phyloP scores from a whole-genome alignment of 202 grass and related monocot genomes.

The Schoenoplectus triqueter region DNA sequence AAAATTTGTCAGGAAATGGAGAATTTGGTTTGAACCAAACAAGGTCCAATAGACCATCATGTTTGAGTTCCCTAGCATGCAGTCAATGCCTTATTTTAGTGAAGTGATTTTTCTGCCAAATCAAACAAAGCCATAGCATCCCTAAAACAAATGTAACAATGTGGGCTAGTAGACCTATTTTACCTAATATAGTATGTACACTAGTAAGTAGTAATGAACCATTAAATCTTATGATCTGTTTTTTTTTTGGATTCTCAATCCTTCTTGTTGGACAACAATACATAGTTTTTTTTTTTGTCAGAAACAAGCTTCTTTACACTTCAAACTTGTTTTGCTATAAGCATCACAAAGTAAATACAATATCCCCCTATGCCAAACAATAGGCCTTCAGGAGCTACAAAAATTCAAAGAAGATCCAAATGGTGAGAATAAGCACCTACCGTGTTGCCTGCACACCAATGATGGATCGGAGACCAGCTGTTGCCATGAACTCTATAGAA shows the following conservation, averaged over 20 bases:
- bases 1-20: conserved; percentile 41
- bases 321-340: neutral
- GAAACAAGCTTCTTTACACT: neutral
- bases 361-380: neutral
- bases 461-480: conserved; percentile 84
- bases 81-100: neutral
- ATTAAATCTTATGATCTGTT: neutral
- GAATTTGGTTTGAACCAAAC: neutral
- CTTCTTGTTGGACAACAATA: neutral
- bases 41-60: neutral
- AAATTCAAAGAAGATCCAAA: neutral
- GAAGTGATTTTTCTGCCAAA: neutral
- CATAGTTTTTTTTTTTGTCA: neutral
- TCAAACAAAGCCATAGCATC: neutral
- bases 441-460: conserved; percentile 64
- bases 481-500: conserved; percentile 84
- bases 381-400: neutral
- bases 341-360: neutral
- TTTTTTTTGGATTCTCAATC: neutral
- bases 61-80: conserved; percentile 37
- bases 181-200: neutral
- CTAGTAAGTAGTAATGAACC: neutral
- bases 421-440: conserved; percentile 43
- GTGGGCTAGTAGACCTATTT: neutral
- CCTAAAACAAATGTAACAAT: neutral